Percentiles rank a stretch among this genome's conserved stretches.
Conservation (phyloP, 2,329 filamentous ascomycete genomes). For the Phoma sp. region DNA sequence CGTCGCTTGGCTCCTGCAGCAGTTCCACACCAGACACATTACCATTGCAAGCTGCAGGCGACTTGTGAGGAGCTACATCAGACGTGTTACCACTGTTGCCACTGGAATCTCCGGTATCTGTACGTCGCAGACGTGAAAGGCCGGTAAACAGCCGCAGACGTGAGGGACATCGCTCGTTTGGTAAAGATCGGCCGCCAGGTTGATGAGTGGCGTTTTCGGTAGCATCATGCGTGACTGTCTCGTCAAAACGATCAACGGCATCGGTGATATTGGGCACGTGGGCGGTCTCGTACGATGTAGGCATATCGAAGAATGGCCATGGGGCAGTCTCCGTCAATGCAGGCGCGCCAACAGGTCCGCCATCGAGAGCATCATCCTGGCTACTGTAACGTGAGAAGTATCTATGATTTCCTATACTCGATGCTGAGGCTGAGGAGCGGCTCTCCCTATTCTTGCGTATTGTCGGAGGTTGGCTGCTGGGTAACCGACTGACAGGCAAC, state of each 20-base stretch:
- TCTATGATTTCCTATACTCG: constrained; percentile 27
- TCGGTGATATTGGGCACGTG: neutral
- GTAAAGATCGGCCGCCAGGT: neutral
- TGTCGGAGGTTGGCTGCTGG: constrained; percentile 39
- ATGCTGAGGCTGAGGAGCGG: constrained; percentile 37
- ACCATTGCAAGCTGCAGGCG: constrained; percentile 3
- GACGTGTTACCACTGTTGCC: constrained; percentile 9
- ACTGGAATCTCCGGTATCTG: constrained; percentile 25
- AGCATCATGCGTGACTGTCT: constrained; percentile 18
- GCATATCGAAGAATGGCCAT: constrained; percentile 24
- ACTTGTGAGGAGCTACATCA: constrained; percentile 1
- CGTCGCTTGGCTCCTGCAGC: constrained; percentile 8
- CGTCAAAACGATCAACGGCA: constrained; percentile 5
- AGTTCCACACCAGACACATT: neutral
- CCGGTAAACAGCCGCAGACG: constrained; percentile 28
- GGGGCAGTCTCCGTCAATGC: neutral
- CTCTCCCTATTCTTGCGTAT: constrained; percentile 44
- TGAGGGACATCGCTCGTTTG: constrained; percentile 25
- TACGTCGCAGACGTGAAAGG: constrained; percentile 29
- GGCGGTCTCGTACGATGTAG: neutral
- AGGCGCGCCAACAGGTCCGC: constrained; percentile 11
- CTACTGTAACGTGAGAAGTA: constrained; percentile 22
- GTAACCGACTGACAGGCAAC: constrained; percentile 38
- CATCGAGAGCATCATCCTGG: constrained; percentile 12
- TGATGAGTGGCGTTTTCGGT: constrained; percentile 5